Conservation (phyloP, 169 alveolate species). For the Eimeria maxima region DNA sequence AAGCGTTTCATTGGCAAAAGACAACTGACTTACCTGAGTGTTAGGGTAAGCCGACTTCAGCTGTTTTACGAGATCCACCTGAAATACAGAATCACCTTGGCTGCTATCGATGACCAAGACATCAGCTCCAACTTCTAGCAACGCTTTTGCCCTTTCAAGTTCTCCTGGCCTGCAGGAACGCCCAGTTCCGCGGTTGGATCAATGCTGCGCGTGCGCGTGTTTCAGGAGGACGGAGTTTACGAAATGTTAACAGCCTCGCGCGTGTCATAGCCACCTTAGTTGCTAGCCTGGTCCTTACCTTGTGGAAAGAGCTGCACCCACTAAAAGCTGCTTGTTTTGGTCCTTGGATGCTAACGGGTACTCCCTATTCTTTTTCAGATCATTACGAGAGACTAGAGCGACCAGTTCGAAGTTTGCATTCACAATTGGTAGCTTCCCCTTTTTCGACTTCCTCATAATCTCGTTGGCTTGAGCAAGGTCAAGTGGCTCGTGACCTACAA, state of each 20-base stretch:
- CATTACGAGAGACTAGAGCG: slow-evolving; percentile 94
- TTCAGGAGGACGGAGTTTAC: neutral
- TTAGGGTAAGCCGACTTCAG: slow-evolving; percentile 91
- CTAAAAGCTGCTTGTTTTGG: slow-evolving; percentile 92
- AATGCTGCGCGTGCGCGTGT: slow-evolving; percentile 23
- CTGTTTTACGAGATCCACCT: slow-evolving; percentile 92
- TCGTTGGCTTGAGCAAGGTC: slow-evolving; percentile 92
- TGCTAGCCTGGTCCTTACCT: slow-evolving; percentile 53
- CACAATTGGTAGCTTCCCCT: slow-evolving; percentile 95
- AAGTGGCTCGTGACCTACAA: slow-evolving; percentile 91
- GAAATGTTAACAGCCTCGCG: neutral
- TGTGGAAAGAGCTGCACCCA: slow-evolving; percentile 92
- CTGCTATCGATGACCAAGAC: slow-evolving; percentile 95
- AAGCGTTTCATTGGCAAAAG: neutral
- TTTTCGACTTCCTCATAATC: slow-evolving; percentile 89
- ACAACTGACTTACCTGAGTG: slow-evolving; percentile 83
- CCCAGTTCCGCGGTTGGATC: slow-evolving; percentile 6
- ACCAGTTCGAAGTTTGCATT: slow-evolving; percentile 91
- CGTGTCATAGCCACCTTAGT: neutral
- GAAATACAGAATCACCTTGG: slow-evolving; percentile 96
- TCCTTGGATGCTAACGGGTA: slow-evolving; percentile 94
- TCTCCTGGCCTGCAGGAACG: slow-evolving; percentile 80
- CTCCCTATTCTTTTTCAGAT: slow-evolving; percentile 91
- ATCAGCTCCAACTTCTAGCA: slow-evolving; percentile 89
- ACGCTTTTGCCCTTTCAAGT: slow-evolving; percentile 84